phyloP scores from a whole-genome alignment of 1,284 basidiomycete species.

The Xerocomus minutiporus region DNA sequence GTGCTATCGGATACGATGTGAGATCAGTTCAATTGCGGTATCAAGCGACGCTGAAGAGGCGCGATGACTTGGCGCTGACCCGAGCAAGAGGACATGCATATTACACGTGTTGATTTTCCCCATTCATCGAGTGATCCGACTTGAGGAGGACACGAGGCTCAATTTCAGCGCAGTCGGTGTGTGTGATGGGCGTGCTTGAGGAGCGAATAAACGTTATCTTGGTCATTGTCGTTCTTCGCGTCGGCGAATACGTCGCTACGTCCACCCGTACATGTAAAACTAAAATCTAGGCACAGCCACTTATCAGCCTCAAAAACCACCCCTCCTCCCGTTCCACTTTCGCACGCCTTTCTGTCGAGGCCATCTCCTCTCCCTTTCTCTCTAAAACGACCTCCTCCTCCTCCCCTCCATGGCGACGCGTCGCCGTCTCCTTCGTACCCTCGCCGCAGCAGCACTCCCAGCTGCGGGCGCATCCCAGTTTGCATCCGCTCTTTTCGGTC shows the following conservation, averaged over 20 bases:
- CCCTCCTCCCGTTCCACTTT: constrained; percentile 20
- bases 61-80: not conserved
- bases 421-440: constrained; percentile 19
- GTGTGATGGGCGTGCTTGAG: constrained; percentile 23
- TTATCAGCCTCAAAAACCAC: constrained; percentile 30
- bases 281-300: constrained; percentile 26
- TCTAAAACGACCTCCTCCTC: constrained; percentile 16
- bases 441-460: constrained; percentile 25
- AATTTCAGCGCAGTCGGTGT: constrained; percentile 2
- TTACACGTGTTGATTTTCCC: constrained; percentile 26
- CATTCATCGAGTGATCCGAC: constrained; percentile 21
- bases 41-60: not conserved
- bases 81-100: constrained; percentile 20
- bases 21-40: not conserved
- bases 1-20: constrained; percentile 1
- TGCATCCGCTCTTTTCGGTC: constrained; percentile 45
- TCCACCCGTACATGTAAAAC: not conserved
- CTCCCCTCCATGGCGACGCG: constrained; percentile 25
- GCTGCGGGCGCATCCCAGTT: constrained; percentile 28
- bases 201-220: constrained; percentile 14
- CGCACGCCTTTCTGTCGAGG: constrained; percentile 28
- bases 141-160: constrained; percentile 14
- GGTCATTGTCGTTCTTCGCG: constrained; percentile 10
- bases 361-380: constrained; percentile 16
- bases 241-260: not conserved